These are phyloP conservation scores for Lagerstroemia speciosa DNA, from an alignment of 345 rosid species.

Conservation along the genomic window DNA sequence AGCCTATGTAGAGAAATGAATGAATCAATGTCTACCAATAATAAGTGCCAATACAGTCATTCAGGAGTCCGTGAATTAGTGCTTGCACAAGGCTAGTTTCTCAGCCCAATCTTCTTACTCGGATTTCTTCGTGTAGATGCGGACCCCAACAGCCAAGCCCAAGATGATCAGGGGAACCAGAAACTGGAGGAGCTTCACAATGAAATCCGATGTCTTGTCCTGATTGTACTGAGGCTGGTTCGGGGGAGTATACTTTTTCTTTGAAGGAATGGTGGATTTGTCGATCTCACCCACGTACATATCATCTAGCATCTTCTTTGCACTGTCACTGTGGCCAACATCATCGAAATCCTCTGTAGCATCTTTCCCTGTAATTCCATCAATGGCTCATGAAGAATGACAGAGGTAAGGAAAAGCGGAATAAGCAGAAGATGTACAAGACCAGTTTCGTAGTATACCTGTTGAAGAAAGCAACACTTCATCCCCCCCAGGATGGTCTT, in stretches of 20 bases:
- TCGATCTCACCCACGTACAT: slow-evolving; percentile 65
- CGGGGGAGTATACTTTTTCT: slow-evolving; percentile 45
- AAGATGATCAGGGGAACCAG: slow-evolving; percentile 83
- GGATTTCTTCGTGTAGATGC: slow-evolving; percentile 61
- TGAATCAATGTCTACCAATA: not conserved
- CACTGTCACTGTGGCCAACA: slow-evolving; percentile 80
- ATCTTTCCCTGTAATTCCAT: slow-evolving; percentile 58
- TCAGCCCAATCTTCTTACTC: slow-evolving; percentile 7
- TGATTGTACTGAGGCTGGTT: slow-evolving; percentile 68
- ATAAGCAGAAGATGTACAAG: not conserved
- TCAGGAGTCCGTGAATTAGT: not conserved
- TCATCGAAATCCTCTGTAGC: slow-evolving; percentile 92
- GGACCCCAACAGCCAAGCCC: slow-evolving; percentile 83
- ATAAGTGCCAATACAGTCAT: not conserved
- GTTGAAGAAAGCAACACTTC: slow-evolving; percentile 60
- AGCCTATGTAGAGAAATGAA: not conserved
- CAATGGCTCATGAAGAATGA: not conserved
- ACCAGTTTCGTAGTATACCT: slow-evolving; percentile 23
- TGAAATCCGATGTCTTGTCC: slow-evolving; percentile 60
- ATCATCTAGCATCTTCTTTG: slow-evolving; percentile 83
- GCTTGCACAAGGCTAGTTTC: not conserved
- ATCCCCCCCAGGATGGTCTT: slow-evolving; percentile 81
- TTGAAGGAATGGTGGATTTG: slow-evolving; percentile 49
- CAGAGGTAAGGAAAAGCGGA: not conserved
- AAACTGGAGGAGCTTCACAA: slow-evolving; percentile 76